Conservation (phyloP, 2,329 filamentous ascomycete genomes). For the Aureobasidium melanogenum region DNA sequence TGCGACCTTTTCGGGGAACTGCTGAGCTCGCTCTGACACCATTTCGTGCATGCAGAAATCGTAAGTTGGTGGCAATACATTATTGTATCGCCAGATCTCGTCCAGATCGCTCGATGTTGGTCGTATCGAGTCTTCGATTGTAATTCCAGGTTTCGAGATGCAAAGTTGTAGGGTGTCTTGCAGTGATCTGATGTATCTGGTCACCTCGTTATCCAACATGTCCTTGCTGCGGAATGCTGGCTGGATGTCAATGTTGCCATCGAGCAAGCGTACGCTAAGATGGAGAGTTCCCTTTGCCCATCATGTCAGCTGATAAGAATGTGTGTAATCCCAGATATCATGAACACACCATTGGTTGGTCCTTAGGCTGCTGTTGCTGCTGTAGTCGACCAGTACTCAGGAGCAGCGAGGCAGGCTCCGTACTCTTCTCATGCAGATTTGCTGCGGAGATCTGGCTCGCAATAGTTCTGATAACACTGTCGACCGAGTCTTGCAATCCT, state of each 20-base stretch:
- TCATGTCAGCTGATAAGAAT: background rate
- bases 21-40: slow-evolving; percentile 15
- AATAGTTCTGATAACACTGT: slow-evolving; percentile 21
- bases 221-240: slow-evolving; percentile 10
- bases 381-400: slow-evolving; percentile 11
- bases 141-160: slow-evolving; percentile 1
- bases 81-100: slow-evolving; percentile 17
- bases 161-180: slow-evolving; percentile 10
- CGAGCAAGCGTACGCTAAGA: background rate
- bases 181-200: slow-evolving; percentile 12
- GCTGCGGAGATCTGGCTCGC: slow-evolving; percentile 20
- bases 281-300: background rate
- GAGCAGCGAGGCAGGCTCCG: background rate
- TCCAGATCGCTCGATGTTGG: slow-evolving; percentile 13
- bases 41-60: slow-evolving; percentile 17
- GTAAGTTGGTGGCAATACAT: slow-evolving; percentile 13
- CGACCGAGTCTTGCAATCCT: background rate
- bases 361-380: background rate
- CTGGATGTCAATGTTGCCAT: background rate
- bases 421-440: slow-evolving; percentile 15
- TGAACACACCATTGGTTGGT: background rate
- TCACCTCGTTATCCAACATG: slow-evolving; percentile 10
- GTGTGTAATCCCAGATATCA: too few relatives aligned
- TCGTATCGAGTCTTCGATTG: slow-evolving; percentile 21
- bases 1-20: slow-evolving; percentile 17